phyloP scores from a whole-genome alignment of 208 protist genomes.

The Cochliopodium minus region DNA sequence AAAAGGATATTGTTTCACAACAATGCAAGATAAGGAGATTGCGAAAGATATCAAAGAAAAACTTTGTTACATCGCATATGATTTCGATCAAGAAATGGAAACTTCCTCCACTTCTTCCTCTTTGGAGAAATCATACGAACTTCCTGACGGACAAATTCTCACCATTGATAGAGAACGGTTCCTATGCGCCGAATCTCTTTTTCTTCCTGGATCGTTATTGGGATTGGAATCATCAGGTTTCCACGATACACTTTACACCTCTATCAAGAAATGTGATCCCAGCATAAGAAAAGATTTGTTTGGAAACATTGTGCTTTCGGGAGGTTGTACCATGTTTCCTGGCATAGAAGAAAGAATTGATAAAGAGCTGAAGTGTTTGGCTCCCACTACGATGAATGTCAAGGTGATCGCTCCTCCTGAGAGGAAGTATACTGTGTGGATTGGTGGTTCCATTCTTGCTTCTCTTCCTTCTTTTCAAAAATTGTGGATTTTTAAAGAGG shows the following conservation, averaged over 20 bases:
- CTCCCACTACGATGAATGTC: conserved; percentile 21
- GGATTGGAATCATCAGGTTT: conserved; percentile 5
- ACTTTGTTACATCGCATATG: conserved; percentile 33
- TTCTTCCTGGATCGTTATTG: conserved; percentile 16
- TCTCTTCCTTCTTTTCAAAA: conserved; percentile 79
- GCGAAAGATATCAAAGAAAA: conserved; percentile 53
- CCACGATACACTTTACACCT: conserved; percentile 59
- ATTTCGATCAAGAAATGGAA: conserved; percentile 35
- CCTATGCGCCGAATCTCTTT: conserved; percentile 10
- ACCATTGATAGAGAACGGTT: conserved; percentile 15
- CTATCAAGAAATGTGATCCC: conserved; percentile 66
- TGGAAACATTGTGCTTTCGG: conserved; percentile 68
- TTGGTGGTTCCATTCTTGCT: conserved; percentile 82
- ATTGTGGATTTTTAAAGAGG: conserved; percentile 69
- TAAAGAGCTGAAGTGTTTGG: background rate
- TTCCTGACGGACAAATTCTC: conserved; percentile 19
- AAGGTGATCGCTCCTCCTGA: conserved; percentile 49
- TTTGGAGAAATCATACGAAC: background rate
- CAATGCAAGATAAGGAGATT: conserved; percentile 50
- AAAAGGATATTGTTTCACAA: conserved; percentile 52
- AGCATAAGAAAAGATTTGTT: conserved; percentile 58
- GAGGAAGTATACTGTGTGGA: conserved; percentile 70
- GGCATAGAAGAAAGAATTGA: conserved; percentile 41
- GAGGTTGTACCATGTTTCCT: conserved; percentile 57
- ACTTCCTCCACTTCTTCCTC: background rate